phyloP scores from a whole-genome alignment of 345 rosid genomes.

The Alliaria petiolata region DNA sequence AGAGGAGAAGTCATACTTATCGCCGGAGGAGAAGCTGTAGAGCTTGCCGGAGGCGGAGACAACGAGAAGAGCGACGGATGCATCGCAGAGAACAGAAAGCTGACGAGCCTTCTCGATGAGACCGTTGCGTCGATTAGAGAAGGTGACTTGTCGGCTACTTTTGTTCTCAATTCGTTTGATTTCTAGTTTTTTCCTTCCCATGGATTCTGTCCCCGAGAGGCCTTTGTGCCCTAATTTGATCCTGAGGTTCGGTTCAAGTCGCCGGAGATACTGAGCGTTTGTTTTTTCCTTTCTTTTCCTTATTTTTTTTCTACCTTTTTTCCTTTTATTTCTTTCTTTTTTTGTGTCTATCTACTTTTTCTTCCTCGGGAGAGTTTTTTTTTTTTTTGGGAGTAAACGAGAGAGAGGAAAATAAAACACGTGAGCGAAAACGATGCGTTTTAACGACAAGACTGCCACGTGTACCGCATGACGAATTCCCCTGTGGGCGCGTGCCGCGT shows the following conservation, averaged over 20 bases:
- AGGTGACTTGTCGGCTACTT: constrained; percentile 73
- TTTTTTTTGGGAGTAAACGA: neutral
- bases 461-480: constrained; percentile 1
- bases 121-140: constrained; percentile 61
- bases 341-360: neutral
- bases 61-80: constrained; percentile 32
- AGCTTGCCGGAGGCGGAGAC: constrained; percentile 32
- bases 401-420: constrained; percentile 5
- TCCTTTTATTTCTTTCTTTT: constrained; percentile 18
- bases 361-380: neutral
- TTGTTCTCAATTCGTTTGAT: constrained; percentile 69
- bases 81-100: constrained; percentile 76
- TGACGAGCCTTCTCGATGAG: constrained; percentile 71
- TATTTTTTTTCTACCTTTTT: neutral
- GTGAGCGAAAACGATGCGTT: neutral
- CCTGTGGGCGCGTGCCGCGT: neutral
- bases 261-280: constrained; percentile 22
- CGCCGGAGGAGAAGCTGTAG: constrained; percentile 35
- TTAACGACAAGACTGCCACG: neutral
- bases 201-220: constrained; percentile 18
- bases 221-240: constrained; percentile 32
- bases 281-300: too few relatives aligned
- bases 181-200: constrained; percentile 61
- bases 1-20: constrained; percentile 18
- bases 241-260: constrained; percentile 9